phyloP scores from a whole-genome alignment of 768 basidiomycete genomes.

The Infundibulicybe gibba region DNA sequence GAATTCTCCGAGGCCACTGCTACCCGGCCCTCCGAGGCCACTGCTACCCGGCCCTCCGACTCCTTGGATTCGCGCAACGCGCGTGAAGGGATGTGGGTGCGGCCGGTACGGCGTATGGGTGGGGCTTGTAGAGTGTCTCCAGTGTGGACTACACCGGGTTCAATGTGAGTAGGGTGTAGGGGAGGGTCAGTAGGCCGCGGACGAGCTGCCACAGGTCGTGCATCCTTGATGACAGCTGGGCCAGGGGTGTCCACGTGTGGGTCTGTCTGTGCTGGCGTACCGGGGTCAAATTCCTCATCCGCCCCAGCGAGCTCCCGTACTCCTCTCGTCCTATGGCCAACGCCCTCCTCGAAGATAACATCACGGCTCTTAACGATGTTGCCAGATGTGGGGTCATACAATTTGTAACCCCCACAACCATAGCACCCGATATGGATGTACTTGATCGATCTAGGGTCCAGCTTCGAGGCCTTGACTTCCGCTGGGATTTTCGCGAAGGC shows the following conservation, averaged over 20 bases:
- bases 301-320: no score
- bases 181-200: constrained; percentile 1
- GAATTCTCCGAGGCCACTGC: not conserved
- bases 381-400: constrained; percentile 6
- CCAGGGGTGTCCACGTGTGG: not conserved
- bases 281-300: no score
- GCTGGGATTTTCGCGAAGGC: constrained; percentile 23
- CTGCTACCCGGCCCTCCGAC: not conserved
- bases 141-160: not conserved
- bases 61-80: not conserved
- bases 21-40: not conserved
- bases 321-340: constrained; percentile 2
- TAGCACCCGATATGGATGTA: constrained; percentile 14
- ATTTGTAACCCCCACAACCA: constrained; percentile 10
- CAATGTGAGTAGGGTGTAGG: not conserved
- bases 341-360: constrained; percentile 19
- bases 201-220: not conserved
- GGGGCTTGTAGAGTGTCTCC: not conserved
- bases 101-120: not conserved
- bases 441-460: constrained; percentile 12
- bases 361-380: constrained; percentile 9
- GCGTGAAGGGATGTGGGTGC: not conserved
- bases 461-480: constrained; percentile 10
- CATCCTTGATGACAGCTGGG: not conserved
- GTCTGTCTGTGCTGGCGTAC: not conserved